Evolutionary conservation across 305 asterid species (phyloP), one percentile per base, ranked within the genome.

Genomic region (Fraxinus sp.): DNA sequence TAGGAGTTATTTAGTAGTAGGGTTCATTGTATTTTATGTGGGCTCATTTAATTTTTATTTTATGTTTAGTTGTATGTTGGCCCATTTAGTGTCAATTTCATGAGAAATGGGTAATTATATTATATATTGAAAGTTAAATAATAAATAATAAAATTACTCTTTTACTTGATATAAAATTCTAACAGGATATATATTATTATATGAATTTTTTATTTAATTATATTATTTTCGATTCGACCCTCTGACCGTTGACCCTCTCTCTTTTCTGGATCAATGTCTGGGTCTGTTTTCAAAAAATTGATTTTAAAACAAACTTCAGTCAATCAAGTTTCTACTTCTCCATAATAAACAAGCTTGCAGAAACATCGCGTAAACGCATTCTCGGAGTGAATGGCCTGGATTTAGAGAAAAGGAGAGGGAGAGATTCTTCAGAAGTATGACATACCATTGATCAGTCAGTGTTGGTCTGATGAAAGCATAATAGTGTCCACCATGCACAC

Each of bases 401-500:
- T 18, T 11, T 30, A 20, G 18, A 24, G 44, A 16, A 16, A n/a
- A 24, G 41, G 66, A 20, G 55, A 39, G 78, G 74, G 81, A 35
- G 52, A 66, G 32, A 41, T 52, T 74, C 16, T 64, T 35, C 73
- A 26, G 83, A 64, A 30, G 77, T 30, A 57, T n/a, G 35, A 74
- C 87, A 71, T 83, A 87, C 88, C 88, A 87, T 76, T 87, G 87
- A 74, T 86, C 90, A 76, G 87, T 80, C 57, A 87, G 87, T 9
- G 90, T 85, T 2, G 90, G 89, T 68, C 86, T 81, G 82, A 90
- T 90, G 80, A 82, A 91, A 73, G 95, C 95, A 86, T 91, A 91
- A 88, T 90, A 91, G 85, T 91, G 93, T 77, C 93, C 90, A 36
- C 90, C 90, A 85, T 87, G 90, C 59, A 85, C 88, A 33, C 90